These are phyloP conservation scores for Plantago ovata DNA, from an alignment of 257 asterid genomes.

Conservation along the genomic window DNA sequence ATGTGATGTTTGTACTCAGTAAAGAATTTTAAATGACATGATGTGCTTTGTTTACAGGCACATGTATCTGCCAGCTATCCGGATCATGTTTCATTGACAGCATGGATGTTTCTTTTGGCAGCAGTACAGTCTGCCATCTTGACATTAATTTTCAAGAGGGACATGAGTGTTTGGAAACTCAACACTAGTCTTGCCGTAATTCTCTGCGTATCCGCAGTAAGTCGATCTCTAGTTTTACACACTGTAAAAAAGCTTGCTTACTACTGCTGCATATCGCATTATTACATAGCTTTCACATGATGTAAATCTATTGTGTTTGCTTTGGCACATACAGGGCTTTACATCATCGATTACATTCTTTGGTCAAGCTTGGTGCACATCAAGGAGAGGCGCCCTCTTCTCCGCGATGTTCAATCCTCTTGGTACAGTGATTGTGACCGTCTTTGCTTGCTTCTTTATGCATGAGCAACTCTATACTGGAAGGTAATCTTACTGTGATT, in stretches of 20 bases:
- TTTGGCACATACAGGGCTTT: slow-evolving; percentile 8
- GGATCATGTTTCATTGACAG: slow-evolving; percentile 36
- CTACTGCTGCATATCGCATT: no score
- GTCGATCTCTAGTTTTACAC: slow-evolving; percentile 2
- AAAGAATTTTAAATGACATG: not conserved
- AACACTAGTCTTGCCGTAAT: slow-evolving; percentile 25
- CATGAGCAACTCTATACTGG: slow-evolving; percentile 67
- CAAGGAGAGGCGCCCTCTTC: slow-evolving; percentile 52
- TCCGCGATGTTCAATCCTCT: slow-evolving; percentile 69
- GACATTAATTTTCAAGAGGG: slow-evolving; percentile 22
- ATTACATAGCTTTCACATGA: not conserved
- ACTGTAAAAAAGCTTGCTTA: not conserved
- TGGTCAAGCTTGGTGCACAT: slow-evolving; percentile 54
- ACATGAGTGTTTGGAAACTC: slow-evolving; percentile 25
- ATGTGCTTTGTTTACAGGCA: slow-evolving; percentile 20
- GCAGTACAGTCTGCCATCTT: slow-evolving; percentile 30
- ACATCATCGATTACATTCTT: slow-evolving; percentile 43
- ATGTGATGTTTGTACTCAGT: not conserved
- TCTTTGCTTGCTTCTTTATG: slow-evolving; percentile 44
- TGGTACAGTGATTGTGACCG: slow-evolving; percentile 42
- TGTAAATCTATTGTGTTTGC: not conserved
- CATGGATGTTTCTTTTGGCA: slow-evolving; percentile 41
- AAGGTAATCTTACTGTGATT: slow-evolving; percentile 35
- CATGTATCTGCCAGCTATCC: slow-evolving; percentile 24
- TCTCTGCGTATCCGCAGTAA: slow-evolving; percentile 32